Base-by-base conservation (phyloP, 2,329 filamentous ascomycete genomes). In the Xylaria polymorpha region DNA sequence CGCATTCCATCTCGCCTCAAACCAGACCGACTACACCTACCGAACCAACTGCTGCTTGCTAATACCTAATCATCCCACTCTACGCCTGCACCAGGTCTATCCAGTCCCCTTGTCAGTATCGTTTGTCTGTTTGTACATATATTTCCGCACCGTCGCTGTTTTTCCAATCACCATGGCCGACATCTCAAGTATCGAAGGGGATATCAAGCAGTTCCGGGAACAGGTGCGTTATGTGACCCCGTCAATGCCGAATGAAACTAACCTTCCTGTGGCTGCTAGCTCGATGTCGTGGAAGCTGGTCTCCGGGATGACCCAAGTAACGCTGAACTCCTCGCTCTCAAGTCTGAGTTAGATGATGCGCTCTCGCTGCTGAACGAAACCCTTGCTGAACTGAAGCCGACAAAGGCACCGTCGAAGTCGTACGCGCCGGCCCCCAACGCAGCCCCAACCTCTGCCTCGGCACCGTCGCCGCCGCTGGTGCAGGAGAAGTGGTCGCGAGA, bases 261-360 rank as follows among this genome's bases (percentile, higher is more conserved):
- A 71, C 59, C 18, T 8, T 29, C 20, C 5, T 25, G 37, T 18
- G 48, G 22, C 22, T 29, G 25, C 25, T 4, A 94, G 92, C 88
- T 97, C 78, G 92, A 94, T 77, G 90, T 93, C 44, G 90, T 97
- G 68, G 84, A 90, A 76, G 85, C 88, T 64, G 92, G 92, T 73
- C 88, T 97, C 66, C 90, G 91, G 80, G 90, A 92, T 80, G 93
- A 96, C 77, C 91, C 94, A 72, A 91, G 92, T 68, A 95, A 94
- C 81, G 85, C 84, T 76, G 94, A 95, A 81, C 89, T 97, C 77
- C 86, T 91, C 77, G 88, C 87, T 78, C 88, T 97, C 79, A 91
- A 92, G 82, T 84, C 88, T 79, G 94, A 97, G 85, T 89, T 97
- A 83, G 88, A 93, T 85, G 88, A 91, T 83, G 89, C 93, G 81